Conservation (phyloP, 768 basidiomycete species). For the Phallus indusiatus region DNA sequence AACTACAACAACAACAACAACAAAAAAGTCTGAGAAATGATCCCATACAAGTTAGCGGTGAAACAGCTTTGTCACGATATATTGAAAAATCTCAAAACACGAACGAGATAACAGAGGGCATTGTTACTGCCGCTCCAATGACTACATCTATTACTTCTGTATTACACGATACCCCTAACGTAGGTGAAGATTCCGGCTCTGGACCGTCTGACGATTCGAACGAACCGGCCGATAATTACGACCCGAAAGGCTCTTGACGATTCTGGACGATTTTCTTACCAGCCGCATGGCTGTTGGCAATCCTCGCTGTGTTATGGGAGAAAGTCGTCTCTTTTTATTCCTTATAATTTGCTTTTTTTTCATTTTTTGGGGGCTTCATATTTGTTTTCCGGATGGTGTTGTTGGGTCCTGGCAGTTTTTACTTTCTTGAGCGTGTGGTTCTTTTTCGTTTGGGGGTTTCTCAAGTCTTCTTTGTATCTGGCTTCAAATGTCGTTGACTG, state of each 20-base stretch:
- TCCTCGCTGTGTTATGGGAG: not conserved
- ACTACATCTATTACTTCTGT: slow-evolving; percentile 5
- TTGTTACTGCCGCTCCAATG: not conserved
- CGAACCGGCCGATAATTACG: not conserved
- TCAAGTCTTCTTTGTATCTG: not conserved
- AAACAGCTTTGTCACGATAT: slow-evolving; percentile 1
- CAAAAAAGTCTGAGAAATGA: not conserved
- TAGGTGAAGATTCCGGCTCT: not conserved
- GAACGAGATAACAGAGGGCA: not conserved
- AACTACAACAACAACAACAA: too few species aligned
- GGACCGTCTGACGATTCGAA: not conserved
- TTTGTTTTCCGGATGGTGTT: not conserved
- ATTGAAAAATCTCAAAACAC: not conserved
- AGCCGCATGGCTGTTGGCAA: not conserved
- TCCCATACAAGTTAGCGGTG: not conserved
- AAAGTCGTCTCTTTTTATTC: not conserved
- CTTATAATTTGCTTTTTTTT: not conserved
- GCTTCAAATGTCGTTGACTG: not conserved
- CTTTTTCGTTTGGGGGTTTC: not conserved
- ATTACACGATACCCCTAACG: not conserved
- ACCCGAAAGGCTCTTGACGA: not conserved
- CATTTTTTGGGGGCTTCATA: not conserved
- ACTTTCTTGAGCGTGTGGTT: not conserved
- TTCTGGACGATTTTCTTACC: slow-evolving; percentile 5
- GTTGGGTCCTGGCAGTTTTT: not conserved